These are phyloP conservation scores for Caloboletus inedulis DNA, from an alignment of 1,284 basidiomycete genomes.

Conservation along the genomic window DNA sequence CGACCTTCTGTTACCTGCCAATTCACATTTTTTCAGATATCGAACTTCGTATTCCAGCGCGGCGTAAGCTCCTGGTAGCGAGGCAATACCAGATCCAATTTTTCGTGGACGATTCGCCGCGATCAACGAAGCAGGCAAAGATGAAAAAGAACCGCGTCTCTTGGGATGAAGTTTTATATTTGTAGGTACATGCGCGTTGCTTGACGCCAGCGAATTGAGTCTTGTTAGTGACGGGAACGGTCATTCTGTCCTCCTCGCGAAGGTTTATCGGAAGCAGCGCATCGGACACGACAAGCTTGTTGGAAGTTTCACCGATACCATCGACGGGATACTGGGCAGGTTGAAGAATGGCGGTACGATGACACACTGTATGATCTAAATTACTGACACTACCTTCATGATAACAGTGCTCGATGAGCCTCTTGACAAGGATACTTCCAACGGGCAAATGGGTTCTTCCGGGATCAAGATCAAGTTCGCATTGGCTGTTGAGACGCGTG, in stretches of 20 bases:
- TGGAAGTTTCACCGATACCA: conserved; percentile 12
- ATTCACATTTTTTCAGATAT: conserved; percentile 9
- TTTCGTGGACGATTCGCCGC: conserved; percentile 6
- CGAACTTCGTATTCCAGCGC: conserved; percentile 12
- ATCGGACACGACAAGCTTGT: conserved; percentile 8
- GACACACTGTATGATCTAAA: not conserved
- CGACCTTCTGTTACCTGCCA: not conserved
- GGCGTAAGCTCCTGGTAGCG: conserved; percentile 1
- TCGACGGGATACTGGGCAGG: conserved; percentile 11
- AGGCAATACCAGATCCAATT: conserved; percentile 16
- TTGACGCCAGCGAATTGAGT: not conserved
- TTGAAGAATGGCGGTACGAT: conserved; percentile 20
- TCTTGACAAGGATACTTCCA: conserved; percentile 3
- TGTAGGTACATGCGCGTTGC: conserved; percentile 13
- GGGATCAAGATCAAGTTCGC: conserved; percentile 17
- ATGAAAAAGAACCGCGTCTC: conserved; percentile 7
- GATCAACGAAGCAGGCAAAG: conserved; percentile 12
- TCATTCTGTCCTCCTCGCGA: conserved; percentile 5
- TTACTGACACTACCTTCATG: not conserved
- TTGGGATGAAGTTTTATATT: conserved; percentile 20
- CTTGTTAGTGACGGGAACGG: conserved; percentile 16
- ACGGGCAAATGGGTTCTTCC: not conserved
- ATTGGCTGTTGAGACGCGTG: not conserved
- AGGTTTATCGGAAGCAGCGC: conserved; percentile 11
- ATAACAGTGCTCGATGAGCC: conserved; percentile 17